Evolutionary conservation across 441 rosid genomes (phyloP), one percentile per base, ranked within the genome.

Genomic region (Euphorbia schlechtendalii): DNA sequence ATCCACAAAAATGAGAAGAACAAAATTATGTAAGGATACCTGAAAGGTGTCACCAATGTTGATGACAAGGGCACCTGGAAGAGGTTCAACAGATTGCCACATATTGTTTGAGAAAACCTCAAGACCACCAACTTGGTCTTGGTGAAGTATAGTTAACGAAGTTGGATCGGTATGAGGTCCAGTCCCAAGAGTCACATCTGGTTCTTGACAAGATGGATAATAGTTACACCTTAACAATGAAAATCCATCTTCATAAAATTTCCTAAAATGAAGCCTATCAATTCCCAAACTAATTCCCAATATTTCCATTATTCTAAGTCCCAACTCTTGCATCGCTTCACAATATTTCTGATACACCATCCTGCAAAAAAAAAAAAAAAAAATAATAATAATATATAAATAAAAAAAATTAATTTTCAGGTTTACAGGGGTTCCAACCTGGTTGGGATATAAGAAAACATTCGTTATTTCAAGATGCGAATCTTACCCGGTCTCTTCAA

Each of bases 101-200:
- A 34, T 59, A 21, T 65, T 71, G 58, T 61, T 41, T 25, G 76
- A 57, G n/a, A 79, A 81, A n/a, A 85, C 83, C 36, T 82, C 74
- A 5, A 85, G 78, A 3, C 90, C 90, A 14, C 77, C 80, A 8
- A 82, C 83, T 52, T 81, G 71, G 48, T 85, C 87, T 70, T 81
- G 85, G 28, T 79, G 83, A 53, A 85, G 79, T 32, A 85, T 59
- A n/a, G 85, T 82, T 46, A 82, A 48, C 0, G 84, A 70, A 4
- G 80, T 79, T 0, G 84, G 85, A 58, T 84, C 89, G 58, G 77
- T 59, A 64, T 84, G 89, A 2, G 84, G 80, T 13, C 85, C 85
- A 0, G 86, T 82, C 25, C 90, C 87, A n/a, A 85, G 75, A 8
- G 75, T 53, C 38, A 73, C 78, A 6, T 56, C 73, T 8, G 83